Evolutionary conservation across 2,329 filamentous ascomycete genomes (phyloP).

Genomic region (Clarireedia hainanense): DNA sequence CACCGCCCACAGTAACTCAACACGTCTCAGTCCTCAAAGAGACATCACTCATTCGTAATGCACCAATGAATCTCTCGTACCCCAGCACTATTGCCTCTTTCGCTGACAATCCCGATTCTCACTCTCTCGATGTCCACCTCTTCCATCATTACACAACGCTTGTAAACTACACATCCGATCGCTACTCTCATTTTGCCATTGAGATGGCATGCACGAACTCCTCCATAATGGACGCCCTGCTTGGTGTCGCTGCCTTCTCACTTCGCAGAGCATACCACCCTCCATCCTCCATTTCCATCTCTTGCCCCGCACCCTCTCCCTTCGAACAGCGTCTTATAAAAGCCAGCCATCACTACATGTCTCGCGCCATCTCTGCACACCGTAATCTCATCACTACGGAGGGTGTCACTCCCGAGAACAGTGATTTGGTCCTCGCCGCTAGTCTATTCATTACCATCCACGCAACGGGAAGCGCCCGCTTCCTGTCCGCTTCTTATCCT

Average conservation of each 20-base stretch:
- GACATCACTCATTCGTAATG: background rate
- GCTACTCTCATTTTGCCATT: background rate
- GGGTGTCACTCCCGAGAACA: background rate
- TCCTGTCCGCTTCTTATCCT: background rate
- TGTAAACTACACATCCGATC: background rate
- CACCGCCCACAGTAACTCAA: background rate
- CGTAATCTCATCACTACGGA: background rate
- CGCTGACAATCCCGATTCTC: background rate
- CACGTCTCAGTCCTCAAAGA: background rate
- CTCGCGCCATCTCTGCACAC: background rate
- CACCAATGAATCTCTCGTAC: background rate
- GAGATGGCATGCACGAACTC: background rate
- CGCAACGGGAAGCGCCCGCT: background rate
- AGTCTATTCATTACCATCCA: conserved; percentile 1
- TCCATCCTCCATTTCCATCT: background rate
- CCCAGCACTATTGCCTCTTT: background rate
- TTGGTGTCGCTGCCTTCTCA: background rate
- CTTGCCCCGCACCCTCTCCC: background rate
- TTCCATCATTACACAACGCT: conserved; percentile 1
- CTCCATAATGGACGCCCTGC: conserved; percentile 1
- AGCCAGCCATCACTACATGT: conserved; percentile 1
- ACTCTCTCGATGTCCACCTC: background rate
- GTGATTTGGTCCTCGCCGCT: background rate
- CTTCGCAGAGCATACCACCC: background rate
- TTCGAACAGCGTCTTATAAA: background rate